phyloP scores from a whole-genome alignment of 2,329 filamentous ascomycete species.

The Thielaviopsis cerberus region DNA sequence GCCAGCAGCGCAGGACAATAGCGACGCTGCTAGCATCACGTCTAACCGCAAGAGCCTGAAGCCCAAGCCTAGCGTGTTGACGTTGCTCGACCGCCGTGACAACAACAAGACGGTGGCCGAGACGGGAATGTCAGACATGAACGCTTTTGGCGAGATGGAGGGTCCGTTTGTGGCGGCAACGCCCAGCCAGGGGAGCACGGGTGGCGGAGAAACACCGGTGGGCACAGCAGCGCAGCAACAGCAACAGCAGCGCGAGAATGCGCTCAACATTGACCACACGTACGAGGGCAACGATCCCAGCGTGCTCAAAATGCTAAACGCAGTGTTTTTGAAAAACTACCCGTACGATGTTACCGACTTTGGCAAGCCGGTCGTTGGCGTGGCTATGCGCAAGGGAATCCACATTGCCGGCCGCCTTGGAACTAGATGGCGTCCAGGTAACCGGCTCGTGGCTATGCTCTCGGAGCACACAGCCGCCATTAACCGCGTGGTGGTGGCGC shows the following conservation, averaged over 20 bases:
- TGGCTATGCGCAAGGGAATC: slow-evolving; percentile 23
- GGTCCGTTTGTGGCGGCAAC: slow-evolving; percentile 27
- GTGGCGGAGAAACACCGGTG: background rate
- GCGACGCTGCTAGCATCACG: slow-evolving; percentile 9
- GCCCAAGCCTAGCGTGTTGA: slow-evolving; percentile 40
- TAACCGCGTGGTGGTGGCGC: slow-evolving; percentile 63
- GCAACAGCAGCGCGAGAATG: background rate
- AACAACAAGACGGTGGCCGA: slow-evolving; percentile 39
- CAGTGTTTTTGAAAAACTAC: slow-evolving; percentile 61
- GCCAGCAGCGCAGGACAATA: background rate
- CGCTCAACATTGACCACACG: slow-evolving; percentile 40
- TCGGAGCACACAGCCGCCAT: slow-evolving; percentile 71
- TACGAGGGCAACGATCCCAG: slow-evolving; percentile 64
- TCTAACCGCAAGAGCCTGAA: slow-evolving; percentile 8
- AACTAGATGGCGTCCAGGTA: slow-evolving; percentile 55
- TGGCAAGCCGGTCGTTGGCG: slow-evolving; percentile 38
- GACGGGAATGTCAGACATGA: slow-evolving; percentile 39
- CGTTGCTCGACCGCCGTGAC: slow-evolving; percentile 39
- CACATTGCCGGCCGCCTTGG: slow-evolving; percentile 26
- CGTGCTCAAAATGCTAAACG: slow-evolving; percentile 56
- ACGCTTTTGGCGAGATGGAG: slow-evolving; percentile 41
- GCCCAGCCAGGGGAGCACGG: background rate
- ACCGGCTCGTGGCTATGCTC: slow-evolving; percentile 71
- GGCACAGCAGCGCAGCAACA: background rate
- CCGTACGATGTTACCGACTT: slow-evolving; percentile 49